Percentiles rank a stretch among this genome's conserved stretches.
These are phyloP conservation scores for Dentipellis sp. DNA, from an alignment of 768 basidiomycete genomes.

Conservation along the genomic window DNA sequence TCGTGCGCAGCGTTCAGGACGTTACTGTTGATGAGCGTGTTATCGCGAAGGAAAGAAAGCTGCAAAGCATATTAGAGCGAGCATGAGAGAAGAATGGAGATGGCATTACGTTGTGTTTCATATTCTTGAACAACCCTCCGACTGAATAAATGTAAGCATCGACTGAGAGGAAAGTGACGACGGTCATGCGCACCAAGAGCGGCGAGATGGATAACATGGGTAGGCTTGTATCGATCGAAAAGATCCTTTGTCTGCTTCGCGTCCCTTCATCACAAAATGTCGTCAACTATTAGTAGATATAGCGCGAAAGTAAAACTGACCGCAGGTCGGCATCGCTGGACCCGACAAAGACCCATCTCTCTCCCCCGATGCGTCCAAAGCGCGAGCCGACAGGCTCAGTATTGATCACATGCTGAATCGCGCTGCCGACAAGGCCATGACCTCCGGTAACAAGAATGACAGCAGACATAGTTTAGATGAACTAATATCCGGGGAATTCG, in stretches of 20 bases:
- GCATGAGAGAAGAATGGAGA: too few species aligned
- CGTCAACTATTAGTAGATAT: neutral
- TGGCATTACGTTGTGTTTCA: conserved; percentile 73
- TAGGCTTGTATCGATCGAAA: conserved; percentile 89
- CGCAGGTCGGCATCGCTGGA: conserved; percentile 79
- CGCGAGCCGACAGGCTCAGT: conserved; percentile 69
- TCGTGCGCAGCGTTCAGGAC: conserved; percentile 71
- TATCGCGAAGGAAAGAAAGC: conserved; percentile 91
- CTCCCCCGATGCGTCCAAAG: conserved; percentile 67
- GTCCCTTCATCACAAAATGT: conserved; percentile 38
- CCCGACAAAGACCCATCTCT: conserved; percentile 80
- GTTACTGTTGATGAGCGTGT: conserved; percentile 93
- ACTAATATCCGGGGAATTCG: too few species aligned
- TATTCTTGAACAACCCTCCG: conserved; percentile 92
- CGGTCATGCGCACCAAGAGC: conserved; percentile 57
- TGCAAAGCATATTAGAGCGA: conserved; percentile 19
- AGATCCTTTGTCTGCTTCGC: conserved; percentile 56
- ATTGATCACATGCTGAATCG: conserved; percentile 75
- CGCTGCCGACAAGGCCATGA: conserved; percentile 77
- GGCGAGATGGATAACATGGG: conserved; percentile 94
- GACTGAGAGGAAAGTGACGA: neutral
- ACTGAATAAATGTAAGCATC: conserved; percentile 34
- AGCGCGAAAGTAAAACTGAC: conserved; percentile 27
- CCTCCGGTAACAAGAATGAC: conserved; percentile 81
- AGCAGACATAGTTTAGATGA: neutral